phyloP scores from a whole-genome alignment of 2,329 filamentous ascomycete species.

The Cytospora leucostoma region DNA sequence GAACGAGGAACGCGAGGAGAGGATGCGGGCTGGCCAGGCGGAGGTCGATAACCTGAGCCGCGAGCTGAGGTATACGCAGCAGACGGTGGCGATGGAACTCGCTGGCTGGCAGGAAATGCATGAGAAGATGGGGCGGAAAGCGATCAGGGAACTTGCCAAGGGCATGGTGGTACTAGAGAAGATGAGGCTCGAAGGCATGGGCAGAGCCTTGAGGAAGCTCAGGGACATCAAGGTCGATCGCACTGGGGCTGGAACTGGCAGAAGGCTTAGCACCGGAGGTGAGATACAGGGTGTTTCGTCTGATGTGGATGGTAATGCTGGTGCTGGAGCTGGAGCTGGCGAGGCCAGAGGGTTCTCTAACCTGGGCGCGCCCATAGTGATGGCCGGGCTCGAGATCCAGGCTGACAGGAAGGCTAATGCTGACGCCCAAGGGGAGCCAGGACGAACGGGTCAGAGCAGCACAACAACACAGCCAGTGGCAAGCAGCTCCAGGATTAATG shows the following conservation, averaged over 20 bases:
- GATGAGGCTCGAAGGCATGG: slow-evolving; percentile 77
- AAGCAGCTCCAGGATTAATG: slow-evolving; percentile 3
- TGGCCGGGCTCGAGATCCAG: slow-evolving; percentile 27
- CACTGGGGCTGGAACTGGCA: not conserved
- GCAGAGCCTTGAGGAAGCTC: slow-evolving; percentile 71
- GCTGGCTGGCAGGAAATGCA: slow-evolving; percentile 94
- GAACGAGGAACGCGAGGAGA: slow-evolving; percentile 81
- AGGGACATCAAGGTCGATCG: slow-evolving; percentile 33
- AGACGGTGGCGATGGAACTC: slow-evolving; percentile 86
- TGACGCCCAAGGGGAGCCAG: slow-evolving; percentile 5
- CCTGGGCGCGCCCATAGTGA: slow-evolving; percentile 14
- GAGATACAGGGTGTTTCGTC: not conserved
- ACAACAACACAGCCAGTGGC: not conserved
- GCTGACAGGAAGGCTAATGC: slow-evolving; percentile 16
- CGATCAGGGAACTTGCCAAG: slow-evolving; percentile 74
- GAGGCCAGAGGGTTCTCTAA: slow-evolving; percentile 2
- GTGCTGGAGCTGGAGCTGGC: slow-evolving; percentile 4
- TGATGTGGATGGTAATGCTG: not conserved
- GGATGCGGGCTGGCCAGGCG: slow-evolving; percentile 66
- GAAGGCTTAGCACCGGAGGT: not conserved
- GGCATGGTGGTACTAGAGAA: slow-evolving; percentile 79
- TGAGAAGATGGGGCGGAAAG: slow-evolving; percentile 72
- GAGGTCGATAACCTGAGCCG: slow-evolving; percentile 75
- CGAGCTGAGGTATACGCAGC: slow-evolving; percentile 88
- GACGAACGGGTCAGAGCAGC: slow-evolving; percentile 7